phyloP scores from a whole-genome alignment of 176 grass and related monocot genomes.

The Pontederia paniculata region DNA sequence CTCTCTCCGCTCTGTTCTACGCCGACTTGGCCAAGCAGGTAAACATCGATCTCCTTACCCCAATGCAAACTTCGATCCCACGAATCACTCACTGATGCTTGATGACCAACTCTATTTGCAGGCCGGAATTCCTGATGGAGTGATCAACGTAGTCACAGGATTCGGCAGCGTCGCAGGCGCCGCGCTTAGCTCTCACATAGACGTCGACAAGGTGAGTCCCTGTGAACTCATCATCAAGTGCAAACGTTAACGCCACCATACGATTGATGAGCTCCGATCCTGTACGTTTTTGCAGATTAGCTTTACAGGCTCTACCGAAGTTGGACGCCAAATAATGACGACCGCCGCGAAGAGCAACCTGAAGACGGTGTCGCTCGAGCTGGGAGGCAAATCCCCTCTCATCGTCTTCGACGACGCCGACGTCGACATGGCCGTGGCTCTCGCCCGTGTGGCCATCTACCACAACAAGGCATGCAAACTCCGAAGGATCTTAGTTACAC shows the following conservation, averaged over 20 bases:
- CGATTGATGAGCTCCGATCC: not conserved
- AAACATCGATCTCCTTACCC: not conserved
- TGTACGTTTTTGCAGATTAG: constrained; percentile 31
- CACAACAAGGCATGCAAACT: constrained; percentile 53
- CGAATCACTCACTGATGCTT: not conserved
- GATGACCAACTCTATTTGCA: constrained; percentile 7
- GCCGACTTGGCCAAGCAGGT: constrained; percentile 67
- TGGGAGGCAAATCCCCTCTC: constrained; percentile 75
- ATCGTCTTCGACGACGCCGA: constrained; percentile 81
- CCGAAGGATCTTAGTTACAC: not conserved
- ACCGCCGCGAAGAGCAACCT: constrained; percentile 66
- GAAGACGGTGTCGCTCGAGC: constrained; percentile 72
- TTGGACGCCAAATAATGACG: constrained; percentile 63
- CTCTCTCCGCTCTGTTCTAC: constrained; percentile 54
- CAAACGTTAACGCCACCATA: not conserved
- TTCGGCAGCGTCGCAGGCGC: constrained; percentile 56
- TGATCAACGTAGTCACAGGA: constrained; percentile 70
- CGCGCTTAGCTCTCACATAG: constrained; percentile 65
- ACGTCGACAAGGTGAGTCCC: constrained; percentile 50
- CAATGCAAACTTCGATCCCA: not conserved
- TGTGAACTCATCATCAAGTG: not conserved
- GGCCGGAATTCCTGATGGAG: constrained; percentile 68
- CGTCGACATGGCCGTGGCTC: constrained; percentile 70
- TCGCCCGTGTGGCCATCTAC: constrained; percentile 54
- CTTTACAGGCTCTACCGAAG: constrained; percentile 69